Conservation (phyloP, 768 basidiomycete genomes). For the Panus rudis region DNA sequence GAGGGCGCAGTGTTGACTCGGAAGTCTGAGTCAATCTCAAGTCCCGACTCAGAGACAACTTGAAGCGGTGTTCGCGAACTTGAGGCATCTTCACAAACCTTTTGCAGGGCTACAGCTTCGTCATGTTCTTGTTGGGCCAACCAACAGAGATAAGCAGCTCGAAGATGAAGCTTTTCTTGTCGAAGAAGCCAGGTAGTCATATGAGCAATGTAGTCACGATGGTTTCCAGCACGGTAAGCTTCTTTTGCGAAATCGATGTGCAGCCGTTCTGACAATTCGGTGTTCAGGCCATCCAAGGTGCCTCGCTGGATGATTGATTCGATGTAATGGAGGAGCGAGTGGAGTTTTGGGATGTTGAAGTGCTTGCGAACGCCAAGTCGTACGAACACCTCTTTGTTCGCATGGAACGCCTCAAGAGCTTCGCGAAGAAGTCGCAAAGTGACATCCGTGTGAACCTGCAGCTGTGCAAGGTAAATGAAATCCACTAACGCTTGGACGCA, state of each 20-base stretch:
- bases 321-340: constrained; percentile 14
- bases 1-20: no score
- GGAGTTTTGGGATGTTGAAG: constrained; percentile 24
- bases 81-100: no score
- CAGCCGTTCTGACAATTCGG: constrained; percentile 27
- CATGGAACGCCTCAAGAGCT: constrained; percentile 15
- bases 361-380: constrained; percentile 9
- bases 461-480: constrained; percentile 14
- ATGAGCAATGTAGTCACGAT: constrained; percentile 21
- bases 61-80: no score
- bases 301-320: constrained; percentile 11
- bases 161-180: constrained; percentile 26
- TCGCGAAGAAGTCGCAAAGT: constrained; percentile 8
- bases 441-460: constrained; percentile 3
- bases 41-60: no score
- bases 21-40: no score
- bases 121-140: no score
- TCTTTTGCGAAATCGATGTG: constrained; percentile 38
- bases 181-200: constrained; percentile 34
- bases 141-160: constrained; percentile 19
- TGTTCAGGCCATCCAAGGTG: constrained; percentile 17
- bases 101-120: no score
- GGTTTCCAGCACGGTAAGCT: constrained; percentile 21
- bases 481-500: no score
- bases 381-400: constrained; percentile 16